These are phyloP conservation scores for Populus hybrid DNA, from an alignment of 441 rosid species.

Conservation along the genomic window DNA sequence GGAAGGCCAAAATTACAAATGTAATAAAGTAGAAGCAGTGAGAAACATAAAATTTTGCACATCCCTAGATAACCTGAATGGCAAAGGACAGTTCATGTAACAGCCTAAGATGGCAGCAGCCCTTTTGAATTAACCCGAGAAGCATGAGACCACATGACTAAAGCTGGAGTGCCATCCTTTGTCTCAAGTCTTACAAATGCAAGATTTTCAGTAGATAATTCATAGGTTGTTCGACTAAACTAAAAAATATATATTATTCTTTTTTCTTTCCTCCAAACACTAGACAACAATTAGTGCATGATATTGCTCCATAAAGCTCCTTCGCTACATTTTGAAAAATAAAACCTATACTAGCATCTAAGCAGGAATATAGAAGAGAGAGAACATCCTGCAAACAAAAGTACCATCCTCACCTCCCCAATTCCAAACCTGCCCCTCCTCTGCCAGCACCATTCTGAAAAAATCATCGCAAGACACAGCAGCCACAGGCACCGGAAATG, in stretches of 20 bases:
- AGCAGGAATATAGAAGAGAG: neutral
- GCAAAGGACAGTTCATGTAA: neutral
- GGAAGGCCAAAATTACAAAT: neutral
- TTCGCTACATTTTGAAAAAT: neutral
- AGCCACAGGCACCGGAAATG: conserved; percentile 55
- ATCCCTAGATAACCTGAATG: neutral
- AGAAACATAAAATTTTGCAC: neutral
- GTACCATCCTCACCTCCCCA: conserved; percentile 67
- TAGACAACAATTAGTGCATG: no score
- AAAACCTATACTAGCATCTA: neutral
- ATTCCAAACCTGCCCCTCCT: conserved; percentile 82
- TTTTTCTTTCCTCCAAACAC: no score
- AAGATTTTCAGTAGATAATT: neutral
- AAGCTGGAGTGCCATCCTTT: neutral
- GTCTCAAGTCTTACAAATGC: neutral
- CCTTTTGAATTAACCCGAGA: neutral
- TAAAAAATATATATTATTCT: neutral
- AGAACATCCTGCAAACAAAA: neutral
- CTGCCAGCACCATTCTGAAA: conserved; percentile 72
- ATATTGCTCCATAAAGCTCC: no score
- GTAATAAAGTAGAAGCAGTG: neutral
- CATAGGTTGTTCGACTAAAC: neutral
- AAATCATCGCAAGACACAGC: conserved; percentile 91
- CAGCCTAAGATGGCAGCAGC: neutral
- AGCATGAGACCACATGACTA: neutral